phyloP scores from a whole-genome alignment of 768 basidiomycete genomes.

The Auricularia cornea region DNA sequence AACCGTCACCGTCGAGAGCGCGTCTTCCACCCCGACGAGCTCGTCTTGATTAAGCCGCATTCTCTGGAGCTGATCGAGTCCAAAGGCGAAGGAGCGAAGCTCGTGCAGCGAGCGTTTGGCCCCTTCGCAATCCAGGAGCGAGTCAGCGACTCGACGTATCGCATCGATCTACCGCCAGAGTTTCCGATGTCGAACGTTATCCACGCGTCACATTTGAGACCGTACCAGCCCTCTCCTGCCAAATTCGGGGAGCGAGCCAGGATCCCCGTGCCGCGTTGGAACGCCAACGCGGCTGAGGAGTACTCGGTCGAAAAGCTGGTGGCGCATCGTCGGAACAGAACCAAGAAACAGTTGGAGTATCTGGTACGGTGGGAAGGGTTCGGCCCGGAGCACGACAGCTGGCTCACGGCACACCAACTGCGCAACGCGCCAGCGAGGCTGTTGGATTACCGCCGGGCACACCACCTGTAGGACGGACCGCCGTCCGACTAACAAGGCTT shows the following conservation, averaged over 20 bases:
- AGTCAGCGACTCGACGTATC: conserved; percentile 6
- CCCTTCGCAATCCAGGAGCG: conserved; percentile 18
- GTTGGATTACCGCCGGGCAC: background rate
- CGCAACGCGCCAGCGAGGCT: conserved; percentile 14
- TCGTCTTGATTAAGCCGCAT: conserved; percentile 21
- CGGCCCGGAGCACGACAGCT: conserved; percentile 16
- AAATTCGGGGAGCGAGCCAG: conserved; percentile 19
- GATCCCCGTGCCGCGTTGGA: background rate
- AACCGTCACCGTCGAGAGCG: conserved; percentile 13
- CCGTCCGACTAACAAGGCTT: background rate
- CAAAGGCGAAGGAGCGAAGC: conserved; percentile 16
- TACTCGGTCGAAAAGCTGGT: background rate
- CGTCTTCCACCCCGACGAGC: conserved; percentile 16
- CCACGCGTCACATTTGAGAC: conserved; percentile 16
- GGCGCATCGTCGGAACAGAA: conserved; percentile 1
- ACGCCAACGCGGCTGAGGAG: background rate
- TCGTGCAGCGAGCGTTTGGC: conserved; percentile 13
- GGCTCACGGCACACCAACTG: conserved; percentile 16
- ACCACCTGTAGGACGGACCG: background rate
- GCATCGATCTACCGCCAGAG: background rate
- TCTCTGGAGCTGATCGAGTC: conserved; percentile 16
- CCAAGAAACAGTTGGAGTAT: conserved; percentile 9
- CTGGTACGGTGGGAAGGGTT: conserved; percentile 17
- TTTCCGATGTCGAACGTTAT: conserved; percentile 9
- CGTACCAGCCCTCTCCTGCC: conserved; percentile 11